Evolutionary conservation across 225 moss, liverwort and hornwort genomes (phyloP).

Genomic region (Physcomitrellopsis africana): DNA sequence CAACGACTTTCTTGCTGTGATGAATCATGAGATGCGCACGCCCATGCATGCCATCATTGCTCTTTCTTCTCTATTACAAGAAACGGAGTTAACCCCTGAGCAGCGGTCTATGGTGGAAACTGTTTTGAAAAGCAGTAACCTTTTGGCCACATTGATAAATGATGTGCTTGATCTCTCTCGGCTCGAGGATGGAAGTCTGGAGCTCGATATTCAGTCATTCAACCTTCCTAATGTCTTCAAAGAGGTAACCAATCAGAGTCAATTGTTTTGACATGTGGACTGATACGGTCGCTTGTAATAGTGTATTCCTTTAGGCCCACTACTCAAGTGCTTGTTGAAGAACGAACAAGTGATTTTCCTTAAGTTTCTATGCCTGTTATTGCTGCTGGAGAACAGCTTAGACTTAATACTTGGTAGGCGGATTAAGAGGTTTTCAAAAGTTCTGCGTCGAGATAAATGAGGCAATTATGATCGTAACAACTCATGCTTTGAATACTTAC

Average conservation of each 20-base stretch:
- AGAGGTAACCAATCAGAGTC: conserved; percentile 65
- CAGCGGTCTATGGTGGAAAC: conserved; percentile 92
- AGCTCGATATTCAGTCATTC: conserved; percentile 69
- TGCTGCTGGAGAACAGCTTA: too few species aligned
- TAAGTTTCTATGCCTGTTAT: too few species aligned
- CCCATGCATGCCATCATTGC: conserved; percentile 97
- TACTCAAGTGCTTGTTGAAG: too few species aligned
- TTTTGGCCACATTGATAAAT: conserved; percentile 84
- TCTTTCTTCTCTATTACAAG: conserved; percentile 74
- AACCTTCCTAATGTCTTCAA: conserved; percentile 70
- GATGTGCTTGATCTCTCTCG: conserved; percentile 90
- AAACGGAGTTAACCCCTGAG: conserved; percentile 81
- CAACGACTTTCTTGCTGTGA: conserved; percentile 89
- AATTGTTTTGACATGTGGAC: too few species aligned
- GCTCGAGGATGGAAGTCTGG: conserved; percentile 79
- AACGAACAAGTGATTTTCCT: too few species aligned
- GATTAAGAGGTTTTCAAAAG: too few species aligned
- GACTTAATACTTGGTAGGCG: too few species aligned
- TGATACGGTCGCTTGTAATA: too few species aligned
- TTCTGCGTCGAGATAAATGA: too few species aligned
- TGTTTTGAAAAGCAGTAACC: conserved; percentile 84
- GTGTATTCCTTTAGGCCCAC: too few species aligned
- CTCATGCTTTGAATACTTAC: too few species aligned
- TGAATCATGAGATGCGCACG: conserved; percentile 97
- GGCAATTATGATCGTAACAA: too few species aligned